Base-by-base conservation (phyloP, 495 filamentous ascomycete genomes). In the Beverwykella pulmonaria region DNA sequence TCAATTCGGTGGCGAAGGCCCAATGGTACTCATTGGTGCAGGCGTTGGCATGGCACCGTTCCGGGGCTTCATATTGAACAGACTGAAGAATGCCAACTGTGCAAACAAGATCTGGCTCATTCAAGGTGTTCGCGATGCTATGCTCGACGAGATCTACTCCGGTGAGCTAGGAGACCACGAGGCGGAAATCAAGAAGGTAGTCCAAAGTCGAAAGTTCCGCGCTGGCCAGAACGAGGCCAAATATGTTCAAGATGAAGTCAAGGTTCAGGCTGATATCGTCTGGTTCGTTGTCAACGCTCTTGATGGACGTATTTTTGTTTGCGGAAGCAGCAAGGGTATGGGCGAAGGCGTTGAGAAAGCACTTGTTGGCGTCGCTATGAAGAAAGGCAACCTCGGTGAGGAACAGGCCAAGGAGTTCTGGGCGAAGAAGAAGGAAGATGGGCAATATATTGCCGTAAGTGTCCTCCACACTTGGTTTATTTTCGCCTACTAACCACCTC, bases 71-170 rank as follows among this genome's bases (percentile, higher is more conserved):
- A 95, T 98, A 26, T 91, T 97, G 78, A 90, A 93, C 59, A 88
- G 94, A 14, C 83, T 98, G 57, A 90, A 91, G 82, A 96, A 91
- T 54, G 94, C 95, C 63, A 98, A 95, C 78, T 97, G 94, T 75
- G 93, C 92, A 52, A 98, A 98, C 80, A 98, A 98, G 79, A 94
- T 98, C 70, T 98, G 94, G 94, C 93, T 98, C 53, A 85, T 98
- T 46, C 94, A 98, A 77, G 94, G 94, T n/a, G 85, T 98, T 29
- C 89, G 94, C 1, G 94, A 98, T 77, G 90, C 89, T 14, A 82
- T 93, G 1, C 84, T 98, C 26, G 94, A 98, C 70, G 94, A 98
- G 80, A 82, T 98, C 14, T 98, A 98, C 79, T 89, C 86, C 44
- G 94, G 94, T 63, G 94, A 98, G 74, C 96, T 95, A 88, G 94